Evolutionary conservation across 2,329 filamentous ascomycete genomes (phyloP), one percentile per base, ranked within the genome.

Genomic region (Xylaria sp.): DNA sequence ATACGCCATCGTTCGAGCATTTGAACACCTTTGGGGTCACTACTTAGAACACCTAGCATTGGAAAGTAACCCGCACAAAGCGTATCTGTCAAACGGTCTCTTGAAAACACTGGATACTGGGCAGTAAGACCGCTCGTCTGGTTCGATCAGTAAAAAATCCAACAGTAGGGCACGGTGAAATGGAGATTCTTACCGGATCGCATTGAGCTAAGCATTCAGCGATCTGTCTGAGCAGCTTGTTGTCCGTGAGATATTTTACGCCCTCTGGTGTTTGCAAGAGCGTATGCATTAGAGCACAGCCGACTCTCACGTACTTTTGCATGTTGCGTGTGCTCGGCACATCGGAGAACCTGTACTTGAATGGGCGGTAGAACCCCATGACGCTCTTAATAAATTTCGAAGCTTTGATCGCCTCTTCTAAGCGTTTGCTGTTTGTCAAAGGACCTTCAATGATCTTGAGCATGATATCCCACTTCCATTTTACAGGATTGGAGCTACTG

Each of bases 391-490:
- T 91, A 76, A 98, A 99, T 78, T 98, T 98, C 2, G 94, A 97
- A 0, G 92, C 94, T 78, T 94, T 95, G 77, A 97, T 92, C 0
- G 95, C 95, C 80, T 99, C 96, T 73, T 98, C 95, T 4, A 99
- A 85, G 11, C 96, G 88, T 79, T 97, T 98, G 0, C 94, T 91
- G 72, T 94, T 97, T 27, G 94, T 91, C 24, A 99, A 82, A 0
- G 97, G 96, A 0, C 96, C 97, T 77, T 98, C 95, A 42, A 99
- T 94, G 61, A 98, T 90, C 74, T 91, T 92, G 67, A 94, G 87
- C 50, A 99, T 94, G 45, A 97, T 84, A 69, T 97, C 93, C 96
- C 97, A 99, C 77, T 97, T 95, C 96, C 96, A 99, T 79, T 99
- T 99, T 47, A 89, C 85, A 76, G 92, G 97, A 74, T 97, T 98